Evolutionary conservation across 2,329 filamentous ascomycete species (phyloP).

Genomic region (Daldinia sp.): DNA sequence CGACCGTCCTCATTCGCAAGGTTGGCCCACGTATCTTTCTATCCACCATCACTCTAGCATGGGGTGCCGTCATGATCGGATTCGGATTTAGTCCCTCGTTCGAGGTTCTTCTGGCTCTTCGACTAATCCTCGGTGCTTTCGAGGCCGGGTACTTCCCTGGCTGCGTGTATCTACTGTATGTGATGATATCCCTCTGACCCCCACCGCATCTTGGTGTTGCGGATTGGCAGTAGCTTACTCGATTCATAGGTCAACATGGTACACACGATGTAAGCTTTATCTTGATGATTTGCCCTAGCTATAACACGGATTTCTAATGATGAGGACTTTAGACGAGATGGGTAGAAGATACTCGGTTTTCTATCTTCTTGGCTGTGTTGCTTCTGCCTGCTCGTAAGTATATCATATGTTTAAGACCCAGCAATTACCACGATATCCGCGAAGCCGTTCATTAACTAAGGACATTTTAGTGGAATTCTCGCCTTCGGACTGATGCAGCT

Average conservation of each 20-base stretch:
- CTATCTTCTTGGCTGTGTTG: slow-evolving; percentile 73
- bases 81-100: slow-evolving; percentile 69
- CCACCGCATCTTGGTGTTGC: not conserved
- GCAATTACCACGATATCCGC: not conserved
- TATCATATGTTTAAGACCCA: not conserved
- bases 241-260: slow-evolving; percentile 65
- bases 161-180: slow-evolving; percentile 72
- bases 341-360: slow-evolving; percentile 75
- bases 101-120: slow-evolving; percentile 60
- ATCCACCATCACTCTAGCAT: slow-evolving; percentile 61
- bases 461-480: slow-evolving; percentile 63
- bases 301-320: not conserved
- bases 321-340: slow-evolving; percentile 64
- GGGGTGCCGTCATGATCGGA: slow-evolving; percentile 69
- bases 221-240: slow-evolving; percentile 5
- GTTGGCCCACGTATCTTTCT: slow-evolving; percentile 69
- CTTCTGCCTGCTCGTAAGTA: slow-evolving; percentile 64
- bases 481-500: slow-evolving; percentile 76
- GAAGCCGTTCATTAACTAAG: not conserved
- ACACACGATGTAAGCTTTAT: slow-evolving; percentile 64
- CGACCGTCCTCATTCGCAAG: slow-evolving; percentile 72
- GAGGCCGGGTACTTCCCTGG: slow-evolving; percentile 78
- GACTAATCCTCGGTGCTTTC: slow-evolving; percentile 68
- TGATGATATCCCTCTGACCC: not conserved
- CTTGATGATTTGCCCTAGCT: not conserved